Conservation (phyloP, 2,329 filamentous ascomycete genomes). For the Rutstroemia sp. region DNA sequence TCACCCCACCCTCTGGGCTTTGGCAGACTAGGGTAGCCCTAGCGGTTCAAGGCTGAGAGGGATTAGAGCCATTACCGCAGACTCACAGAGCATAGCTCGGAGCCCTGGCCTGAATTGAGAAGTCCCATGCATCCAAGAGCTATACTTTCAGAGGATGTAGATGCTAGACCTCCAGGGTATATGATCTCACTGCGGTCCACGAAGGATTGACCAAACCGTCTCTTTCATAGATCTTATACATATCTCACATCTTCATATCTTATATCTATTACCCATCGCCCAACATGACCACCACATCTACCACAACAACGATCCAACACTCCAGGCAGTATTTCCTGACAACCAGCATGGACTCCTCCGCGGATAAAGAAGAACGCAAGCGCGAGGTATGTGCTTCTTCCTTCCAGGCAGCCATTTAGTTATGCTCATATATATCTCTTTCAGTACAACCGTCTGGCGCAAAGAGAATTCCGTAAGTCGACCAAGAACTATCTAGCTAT, state of each 20-base stretch:
- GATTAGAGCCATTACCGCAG: too few species aligned
- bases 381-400: slow-evolving; percentile 25
- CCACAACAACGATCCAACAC: slow-evolving; percentile 15
- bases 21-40: slow-evolving; percentile 9
- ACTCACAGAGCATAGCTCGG: slow-evolving; percentile 7
- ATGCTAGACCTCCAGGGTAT: slow-evolving; percentile 17
- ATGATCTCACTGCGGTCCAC: slow-evolving; percentile 19
- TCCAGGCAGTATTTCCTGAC: slow-evolving; percentile 22
- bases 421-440: neutral
- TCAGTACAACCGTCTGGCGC: slow-evolving; percentile 36
- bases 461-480: slow-evolving; percentile 37
- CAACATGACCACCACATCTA: slow-evolving; percentile 13
- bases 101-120: slow-evolving; percentile 13
- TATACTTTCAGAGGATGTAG: slow-evolving; percentile 7
- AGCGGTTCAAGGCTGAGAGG: slow-evolving; percentile 21
- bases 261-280: slow-evolving; percentile 4
- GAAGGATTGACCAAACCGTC: slow-evolving; percentile 9
- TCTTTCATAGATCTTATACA: neutral
- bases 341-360: slow-evolving; percentile 24
- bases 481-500: neutral
- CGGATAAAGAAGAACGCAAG: slow-evolving; percentile 31
- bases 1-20: neutral
- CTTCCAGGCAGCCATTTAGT: neutral
- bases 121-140: slow-evolving; percentile 7
- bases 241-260: neutral